Evolutionary conservation across 306 rosid species (phyloP).

Genomic region (Lathyrus tuberosus): DNA sequence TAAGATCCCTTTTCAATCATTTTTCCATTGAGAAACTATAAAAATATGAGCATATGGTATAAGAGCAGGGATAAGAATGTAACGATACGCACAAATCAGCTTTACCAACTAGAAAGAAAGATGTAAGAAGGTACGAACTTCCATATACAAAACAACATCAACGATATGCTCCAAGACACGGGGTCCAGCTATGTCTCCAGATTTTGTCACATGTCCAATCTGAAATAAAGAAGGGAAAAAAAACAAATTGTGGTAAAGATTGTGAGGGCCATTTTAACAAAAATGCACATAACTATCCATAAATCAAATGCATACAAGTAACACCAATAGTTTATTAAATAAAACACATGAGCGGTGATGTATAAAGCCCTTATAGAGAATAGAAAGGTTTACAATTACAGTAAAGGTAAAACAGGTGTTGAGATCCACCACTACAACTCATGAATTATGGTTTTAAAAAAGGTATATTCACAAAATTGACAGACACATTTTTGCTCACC

Average conservation of each 20-base stretch:
- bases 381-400: slow-evolving; percentile 10
- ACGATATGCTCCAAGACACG: slow-evolving; percentile 96
- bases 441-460: not conserved
- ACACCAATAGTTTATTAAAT: slow-evolving; percentile 5
- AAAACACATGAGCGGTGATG: not conserved
- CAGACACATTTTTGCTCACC: slow-evolving; percentile 52
- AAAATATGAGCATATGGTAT: not conserved
- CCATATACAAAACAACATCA: slow-evolving; percentile 91
- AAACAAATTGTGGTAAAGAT: slow-evolving; percentile 7
- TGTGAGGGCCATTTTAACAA: slow-evolving; percentile 22
- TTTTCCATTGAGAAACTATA: slow-evolving; percentile 5
- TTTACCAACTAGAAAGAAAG: slow-evolving; percentile 42
- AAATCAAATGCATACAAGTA: not conserved
- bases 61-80: slow-evolving; percentile 10
- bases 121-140: slow-evolving; percentile 72
- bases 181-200: slow-evolving; percentile 98
- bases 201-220: slow-evolving; percentile 94
- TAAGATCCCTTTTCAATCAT: slow-evolving; percentile 22
- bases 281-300: slow-evolving; percentile 29
- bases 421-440: not conserved
- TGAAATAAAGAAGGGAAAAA: slow-evolving; percentile 47
- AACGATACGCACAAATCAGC: slow-evolving; percentile 20
- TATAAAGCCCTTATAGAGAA: not conserved
- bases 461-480: slow-evolving; percentile 15
- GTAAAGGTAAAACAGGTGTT: not conserved